These are phyloP conservation scores for Millerozyma acaciae DNA, from an alignment of 805 yeast species.

Conservation along the genomic window DNA sequence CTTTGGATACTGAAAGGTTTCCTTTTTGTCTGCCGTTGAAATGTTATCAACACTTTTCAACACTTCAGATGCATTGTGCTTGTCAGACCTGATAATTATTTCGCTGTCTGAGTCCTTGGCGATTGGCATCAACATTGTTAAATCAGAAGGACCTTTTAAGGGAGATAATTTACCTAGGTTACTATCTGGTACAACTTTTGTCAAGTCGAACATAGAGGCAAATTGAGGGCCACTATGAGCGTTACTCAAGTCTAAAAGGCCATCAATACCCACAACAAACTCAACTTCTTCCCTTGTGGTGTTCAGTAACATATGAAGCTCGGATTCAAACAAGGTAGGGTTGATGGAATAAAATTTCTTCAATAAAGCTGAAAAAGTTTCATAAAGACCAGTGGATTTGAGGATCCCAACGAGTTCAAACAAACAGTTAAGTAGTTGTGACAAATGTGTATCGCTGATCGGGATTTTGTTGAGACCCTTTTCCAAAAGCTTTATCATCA, in stretches of 20 bases:
- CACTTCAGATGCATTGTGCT: no score
- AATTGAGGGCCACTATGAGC: slow-evolving; percentile 10
- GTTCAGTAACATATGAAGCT: slow-evolving; percentile 18
- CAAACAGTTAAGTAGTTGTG: slow-evolving; percentile 20
- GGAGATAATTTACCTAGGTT: slow-evolving; percentile 22
- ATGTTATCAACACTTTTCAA: no score
- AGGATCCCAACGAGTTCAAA: slow-evolving; percentile 31
- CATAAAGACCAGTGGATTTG: slow-evolving; percentile 25
- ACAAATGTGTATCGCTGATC: slow-evolving; percentile 29
- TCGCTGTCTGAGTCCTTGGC: slow-evolving; percentile 3
- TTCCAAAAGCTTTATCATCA: slow-evolving; percentile 24
- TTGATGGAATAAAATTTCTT: slow-evolving; percentile 27
- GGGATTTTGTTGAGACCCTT: slow-evolving; percentile 28
- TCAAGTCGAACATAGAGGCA: slow-evolving; percentile 25
- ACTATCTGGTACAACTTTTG: slow-evolving; percentile 24
- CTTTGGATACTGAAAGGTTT: no score
- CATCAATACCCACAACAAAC: slow-evolving; percentile 29
- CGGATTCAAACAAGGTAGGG: slow-evolving; percentile 22
- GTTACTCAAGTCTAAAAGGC: slow-evolving; percentile 11
- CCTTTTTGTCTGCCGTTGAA: no score
- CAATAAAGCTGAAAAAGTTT: slow-evolving; percentile 21
- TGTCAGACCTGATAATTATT: neutral
- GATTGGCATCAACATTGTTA: slow-evolving; percentile 15
- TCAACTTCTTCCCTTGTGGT: slow-evolving; percentile 31
- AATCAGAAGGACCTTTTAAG: slow-evolving; percentile 26